phyloP scores from a whole-genome alignment of 2,329 filamentous ascomycete species.

The Chlorencoelia australis region DNA sequence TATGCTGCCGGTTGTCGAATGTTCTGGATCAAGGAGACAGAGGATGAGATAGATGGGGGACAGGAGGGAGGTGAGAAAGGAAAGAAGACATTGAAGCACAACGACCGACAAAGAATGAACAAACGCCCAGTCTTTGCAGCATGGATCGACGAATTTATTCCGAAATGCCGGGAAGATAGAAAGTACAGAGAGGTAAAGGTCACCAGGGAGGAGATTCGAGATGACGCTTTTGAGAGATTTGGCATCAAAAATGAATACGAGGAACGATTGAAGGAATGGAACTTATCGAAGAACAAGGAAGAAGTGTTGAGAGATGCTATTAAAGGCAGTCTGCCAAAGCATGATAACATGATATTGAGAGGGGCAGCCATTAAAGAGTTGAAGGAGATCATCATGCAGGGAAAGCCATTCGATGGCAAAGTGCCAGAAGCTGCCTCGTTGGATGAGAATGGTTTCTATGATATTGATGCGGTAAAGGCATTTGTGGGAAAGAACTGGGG shows the following conservation, averaged over 20 bases:
- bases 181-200: slow-evolving; percentile 24
- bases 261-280: slow-evolving; percentile 32
- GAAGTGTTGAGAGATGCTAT: slow-evolving; percentile 38
- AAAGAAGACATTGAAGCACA: slow-evolving; percentile 35
- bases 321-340: slow-evolving; percentile 29
- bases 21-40: slow-evolving; percentile 37
- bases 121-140: slow-evolving; percentile 45
- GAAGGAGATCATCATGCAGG: slow-evolving; percentile 40
- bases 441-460: slow-evolving; percentile 33
- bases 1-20: slow-evolving; percentile 50
- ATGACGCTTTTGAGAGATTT: slow-evolving; percentile 45
- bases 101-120: slow-evolving; percentile 46
- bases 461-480: slow-evolving; percentile 31
- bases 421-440: slow-evolving; percentile 22
- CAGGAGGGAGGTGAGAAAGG: slow-evolving; percentile 26
- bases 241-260: slow-evolving; percentile 36
- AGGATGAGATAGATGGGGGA: slow-evolving; percentile 20
- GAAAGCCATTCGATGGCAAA: slow-evolving; percentile 32
- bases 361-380: slow-evolving; percentile 31
- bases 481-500: slow-evolving; percentile 35
- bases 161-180: slow-evolving; percentile 35
- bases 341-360: slow-evolving; percentile 4
- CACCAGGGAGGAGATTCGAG: slow-evolving; percentile 37
- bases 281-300: slow-evolving; percentile 31
- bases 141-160: slow-evolving; percentile 57